A percentile compares a stretch with the other conserved stretches of the same genome.
Conservation (phyloP, 1,284 basidiomycete species). For the Mycena citricolor region DNA sequence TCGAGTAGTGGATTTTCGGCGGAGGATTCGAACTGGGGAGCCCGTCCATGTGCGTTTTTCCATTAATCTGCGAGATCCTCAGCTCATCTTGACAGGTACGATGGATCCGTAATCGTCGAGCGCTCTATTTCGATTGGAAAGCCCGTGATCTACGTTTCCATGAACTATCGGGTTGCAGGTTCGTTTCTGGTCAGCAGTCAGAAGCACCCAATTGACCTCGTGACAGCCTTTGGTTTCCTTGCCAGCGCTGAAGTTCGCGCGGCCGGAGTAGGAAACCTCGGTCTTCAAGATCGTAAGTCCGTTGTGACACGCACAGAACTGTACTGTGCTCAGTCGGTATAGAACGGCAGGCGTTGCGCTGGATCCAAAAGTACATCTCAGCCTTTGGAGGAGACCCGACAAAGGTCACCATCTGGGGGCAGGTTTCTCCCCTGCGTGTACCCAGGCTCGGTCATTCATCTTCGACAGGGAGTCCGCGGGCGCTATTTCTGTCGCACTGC, state of each 20-base stretch:
- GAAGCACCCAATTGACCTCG: too few species aligned
- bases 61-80: slow-evolving; percentile 34
- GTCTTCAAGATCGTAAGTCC: slow-evolving; percentile 38
- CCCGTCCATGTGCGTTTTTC: slow-evolving; percentile 33
- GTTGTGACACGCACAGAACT: background rate
- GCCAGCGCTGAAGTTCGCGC: slow-evolving; percentile 40
- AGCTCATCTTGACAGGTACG: slow-evolving; percentile 38
- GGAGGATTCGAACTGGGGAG: slow-evolving; percentile 47
- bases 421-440: background rate
- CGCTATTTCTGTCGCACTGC: slow-evolving; percentile 46
- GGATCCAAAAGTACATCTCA: slow-evolving; percentile 63
- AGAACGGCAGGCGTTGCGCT: slow-evolving; percentile 57
- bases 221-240: slow-evolving; percentile 38
- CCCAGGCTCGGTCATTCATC: slow-evolving; percentile 3
- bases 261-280: slow-evolving; percentile 44
- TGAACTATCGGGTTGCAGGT: slow-evolving; percentile 48
- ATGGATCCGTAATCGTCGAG: slow-evolving; percentile 44
- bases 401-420: slow-evolving; percentile 51
- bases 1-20: slow-evolving; percentile 52
- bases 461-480: slow-evolving; percentile 53
- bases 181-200: too few species aligned
- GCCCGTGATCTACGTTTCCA: slow-evolving; percentile 50
- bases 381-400: slow-evolving; percentile 61
- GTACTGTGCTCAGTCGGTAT: background rate
- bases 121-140: slow-evolving; percentile 46